phyloP scores from a whole-genome alignment of 345 rosid genomes.

The Rhodamnia rubescens region DNA sequence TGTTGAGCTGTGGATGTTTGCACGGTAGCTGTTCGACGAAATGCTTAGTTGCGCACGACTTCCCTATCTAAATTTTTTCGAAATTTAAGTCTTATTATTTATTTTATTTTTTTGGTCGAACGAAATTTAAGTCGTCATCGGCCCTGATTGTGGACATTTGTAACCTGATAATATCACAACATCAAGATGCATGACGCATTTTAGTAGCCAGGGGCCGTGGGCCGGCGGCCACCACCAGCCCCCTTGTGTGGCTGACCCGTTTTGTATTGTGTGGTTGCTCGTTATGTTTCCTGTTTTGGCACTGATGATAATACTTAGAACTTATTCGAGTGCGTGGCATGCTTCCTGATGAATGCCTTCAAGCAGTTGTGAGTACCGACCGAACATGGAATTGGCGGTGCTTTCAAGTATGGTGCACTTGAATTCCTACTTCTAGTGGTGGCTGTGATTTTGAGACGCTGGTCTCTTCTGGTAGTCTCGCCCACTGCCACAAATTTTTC shows the following conservation, averaged over 20 bases:
- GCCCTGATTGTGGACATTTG: not conserved
- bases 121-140: not conserved
- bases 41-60: not conserved
- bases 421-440: no score
- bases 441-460: no score
- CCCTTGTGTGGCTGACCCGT: not conserved
- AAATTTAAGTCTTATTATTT: not conserved
- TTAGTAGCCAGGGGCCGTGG: not conserved
- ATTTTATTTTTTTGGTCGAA: no score
- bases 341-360: slow-evolving; percentile 14
- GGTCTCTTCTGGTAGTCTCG: not conserved
- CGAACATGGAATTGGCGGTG: slow-evolving; percentile 7
- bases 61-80: not conserved
- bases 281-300: not conserved
- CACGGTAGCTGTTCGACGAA: not conserved
- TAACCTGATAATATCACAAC: not conserved
- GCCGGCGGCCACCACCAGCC: not conserved
- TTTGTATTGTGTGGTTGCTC: not conserved
- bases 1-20: not conserved
- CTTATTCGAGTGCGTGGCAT: not conserved
- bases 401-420: not conserved
- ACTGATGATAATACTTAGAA: not conserved
- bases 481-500: not conserved
- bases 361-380: slow-evolving; percentile 3
- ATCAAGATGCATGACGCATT: not conserved